Evolutionary conservation across 108 stramenopile species (phyloP).

Genomic region (Skeletonema tropicum): DNA sequence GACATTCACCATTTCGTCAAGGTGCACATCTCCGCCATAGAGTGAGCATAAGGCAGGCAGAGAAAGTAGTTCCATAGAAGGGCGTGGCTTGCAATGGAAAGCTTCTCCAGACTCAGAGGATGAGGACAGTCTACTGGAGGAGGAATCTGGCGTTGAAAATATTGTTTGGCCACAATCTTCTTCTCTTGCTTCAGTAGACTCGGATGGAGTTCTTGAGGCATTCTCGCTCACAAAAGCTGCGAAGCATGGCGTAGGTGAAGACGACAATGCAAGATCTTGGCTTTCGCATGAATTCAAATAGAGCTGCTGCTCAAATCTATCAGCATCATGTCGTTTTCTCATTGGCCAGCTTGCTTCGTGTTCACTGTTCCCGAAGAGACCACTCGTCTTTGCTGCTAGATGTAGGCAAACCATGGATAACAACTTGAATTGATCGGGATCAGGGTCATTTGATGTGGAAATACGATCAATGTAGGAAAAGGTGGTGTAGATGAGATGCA

Average conservation of each 20-base stretch:
- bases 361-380: background rate
- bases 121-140: background rate
- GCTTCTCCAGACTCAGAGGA: background rate
- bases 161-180: conserved; percentile 7
- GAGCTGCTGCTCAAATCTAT: background rate
- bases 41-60: background rate
- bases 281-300: background rate
- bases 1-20: conserved; percentile 5
- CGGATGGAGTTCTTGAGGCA: background rate
- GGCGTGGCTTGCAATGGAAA: background rate
- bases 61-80: background rate
- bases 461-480: conserved; percentile 8
- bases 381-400: background rate
- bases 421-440: conserved; percentile 7
- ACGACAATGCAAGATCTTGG: background rate
- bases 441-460: background rate
- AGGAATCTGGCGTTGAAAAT: background rate
- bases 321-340: background rate
- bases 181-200: background rate
- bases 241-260: background rate
- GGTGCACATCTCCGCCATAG: background rate
- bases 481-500: background rate
- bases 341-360: conserved; percentile 3
- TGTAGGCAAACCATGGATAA: conserved; percentile 10
- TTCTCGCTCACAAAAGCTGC: background rate